Evolutionary conservation across 2,329 filamentous ascomycete species (phyloP), one percentile per base, ranked within the genome.

Genomic region (Colletotrichum destructivum): DNA sequence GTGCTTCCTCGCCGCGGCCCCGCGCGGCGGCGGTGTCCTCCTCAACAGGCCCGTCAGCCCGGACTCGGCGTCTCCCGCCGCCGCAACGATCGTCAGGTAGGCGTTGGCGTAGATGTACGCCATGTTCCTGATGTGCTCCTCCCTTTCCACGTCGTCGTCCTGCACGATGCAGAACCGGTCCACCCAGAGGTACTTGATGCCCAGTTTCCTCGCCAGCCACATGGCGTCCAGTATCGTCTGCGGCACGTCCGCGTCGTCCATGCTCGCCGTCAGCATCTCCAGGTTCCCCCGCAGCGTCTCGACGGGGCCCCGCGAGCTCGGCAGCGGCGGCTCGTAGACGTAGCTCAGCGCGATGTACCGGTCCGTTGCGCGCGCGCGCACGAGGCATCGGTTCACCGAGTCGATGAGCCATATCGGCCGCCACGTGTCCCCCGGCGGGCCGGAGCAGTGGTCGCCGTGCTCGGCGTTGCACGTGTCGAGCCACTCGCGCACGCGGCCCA

Each of bases 301-400:
- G 31, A 76, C 74, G 6, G 75, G 75, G 13, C 70, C 66, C 55
- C 59, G 49, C 52, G 66, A 47, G 21, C 61, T 61, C 12, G 75
- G 74, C 5, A 80, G 76, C 5, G 78, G 74, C 15, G 75, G 72
- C 9, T 82, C 82, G 78, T 82, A 84, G 44, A 86, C 83, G 73
- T 86, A 86, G 77, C 84, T 86, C 31, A 86, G 78, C n/a, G 84
- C 82, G 4, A 84, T 75, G 61, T 86, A 86, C 44, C 82, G 77
- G 57, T 85, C 83, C 12, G 76, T 76, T 2, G 81, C 78, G n/a
- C 80, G 79, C 16, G 82, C 78, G 18, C 78, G 79, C 7, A 85
- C 83, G 26, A 85, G 76, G 56, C 81, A 76, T 8, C 80, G 78
- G 54, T 84, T 81, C 42, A 82, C 79, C 15, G 80, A 80, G 70